Percentiles rank a stretch among this genome's conserved stretches.
Conservation (phyloP, 1,139 yeast genomes). For the Candida labiduridarum region DNA sequence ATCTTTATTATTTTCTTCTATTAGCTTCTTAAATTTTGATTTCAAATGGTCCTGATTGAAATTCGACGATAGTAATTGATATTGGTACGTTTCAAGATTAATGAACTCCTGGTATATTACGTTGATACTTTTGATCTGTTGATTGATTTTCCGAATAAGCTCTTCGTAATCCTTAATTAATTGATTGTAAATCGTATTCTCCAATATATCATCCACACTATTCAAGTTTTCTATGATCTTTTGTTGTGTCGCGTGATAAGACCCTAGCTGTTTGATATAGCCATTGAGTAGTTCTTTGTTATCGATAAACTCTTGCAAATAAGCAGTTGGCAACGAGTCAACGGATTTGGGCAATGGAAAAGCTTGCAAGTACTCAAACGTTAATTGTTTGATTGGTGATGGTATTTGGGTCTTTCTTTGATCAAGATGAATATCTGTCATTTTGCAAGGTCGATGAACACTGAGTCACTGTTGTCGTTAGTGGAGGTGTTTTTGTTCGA, state of each 20-base stretch:
- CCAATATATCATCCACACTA: slow-evolving; percentile 26
- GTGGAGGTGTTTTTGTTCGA: background rate
- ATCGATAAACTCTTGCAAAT: slow-evolving; percentile 28
- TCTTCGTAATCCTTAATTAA: slow-evolving; percentile 31
- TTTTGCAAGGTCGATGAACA: background rate
- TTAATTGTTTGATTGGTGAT: slow-evolving; percentile 1
- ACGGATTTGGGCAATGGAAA: slow-evolving; percentile 34
- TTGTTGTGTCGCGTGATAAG: slow-evolving; percentile 23
- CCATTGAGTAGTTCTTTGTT: slow-evolving; percentile 36
- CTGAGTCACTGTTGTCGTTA: background rate
- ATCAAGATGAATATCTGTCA: slow-evolving; percentile 6
- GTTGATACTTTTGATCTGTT: slow-evolving; percentile 29
- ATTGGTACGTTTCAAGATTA: slow-evolving; percentile 41
- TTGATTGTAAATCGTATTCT: slow-evolving; percentile 11
- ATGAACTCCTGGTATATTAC: slow-evolving; percentile 34
- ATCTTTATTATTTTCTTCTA: slow-evolving; percentile 26
- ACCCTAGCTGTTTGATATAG: slow-evolving; percentile 28
- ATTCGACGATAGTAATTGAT: slow-evolving; percentile 41
- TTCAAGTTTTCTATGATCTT: slow-evolving; percentile 20
- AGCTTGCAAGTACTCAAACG: slow-evolving; percentile 21
- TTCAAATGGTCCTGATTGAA: slow-evolving; percentile 37
- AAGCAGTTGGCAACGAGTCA: slow-evolving; percentile 30
- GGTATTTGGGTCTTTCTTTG: slow-evolving; percentile 6
- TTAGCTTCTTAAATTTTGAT: slow-evolving; percentile 29
- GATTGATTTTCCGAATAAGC: slow-evolving; percentile 27